Conservation (phyloP, 768 basidiomycete genomes). For the Exsudoporus frostii region DNA sequence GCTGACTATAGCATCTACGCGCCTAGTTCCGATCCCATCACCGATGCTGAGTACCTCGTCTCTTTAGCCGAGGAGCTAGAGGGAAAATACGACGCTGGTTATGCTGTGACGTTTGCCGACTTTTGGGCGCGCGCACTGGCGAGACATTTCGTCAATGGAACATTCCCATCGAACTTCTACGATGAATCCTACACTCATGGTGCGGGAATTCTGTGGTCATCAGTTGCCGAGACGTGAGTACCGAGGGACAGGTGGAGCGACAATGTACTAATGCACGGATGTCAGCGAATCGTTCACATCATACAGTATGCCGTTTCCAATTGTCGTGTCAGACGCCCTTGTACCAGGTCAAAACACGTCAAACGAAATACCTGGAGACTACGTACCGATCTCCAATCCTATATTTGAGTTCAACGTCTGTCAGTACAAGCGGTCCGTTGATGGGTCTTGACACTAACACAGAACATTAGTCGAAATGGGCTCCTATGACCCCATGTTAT, state of each 20-base stretch:
- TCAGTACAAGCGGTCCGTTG: constrained; percentile 9
- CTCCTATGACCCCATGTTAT: constrained; percentile 40
- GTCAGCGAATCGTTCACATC: constrained; percentile 32
- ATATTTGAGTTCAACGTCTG: constrained; percentile 37
- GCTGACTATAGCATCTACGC: constrained; percentile 16
- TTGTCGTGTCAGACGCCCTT: constrained; percentile 30
- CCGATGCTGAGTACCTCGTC: constrained; percentile 14
- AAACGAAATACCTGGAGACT: constrained; percentile 17
- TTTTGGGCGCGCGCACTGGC: constrained; percentile 27
- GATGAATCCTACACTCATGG: constrained; percentile 32
- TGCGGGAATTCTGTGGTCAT: constrained; percentile 35
- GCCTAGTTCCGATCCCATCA: constrained; percentile 21
- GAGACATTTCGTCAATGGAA: constrained; percentile 40
- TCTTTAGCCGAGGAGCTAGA: constrained; percentile 24
- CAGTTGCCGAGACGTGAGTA: constrained; percentile 33
- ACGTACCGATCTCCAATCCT: constrained; percentile 32
- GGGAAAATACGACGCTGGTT: constrained; percentile 33
- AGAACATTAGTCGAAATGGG: constrained; percentile 37
- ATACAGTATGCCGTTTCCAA: constrained; percentile 39
- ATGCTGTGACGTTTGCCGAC: constrained; percentile 30
- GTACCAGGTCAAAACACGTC: constrained; percentile 27
- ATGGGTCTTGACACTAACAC: neutral
- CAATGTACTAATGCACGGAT: neutral
- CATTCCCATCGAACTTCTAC: constrained; percentile 31
- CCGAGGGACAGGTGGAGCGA: neutral